Base-by-base conservation (phyloP, 2,329 filamentous ascomycete genomes). In the Aureobasidium sp. region DNA sequence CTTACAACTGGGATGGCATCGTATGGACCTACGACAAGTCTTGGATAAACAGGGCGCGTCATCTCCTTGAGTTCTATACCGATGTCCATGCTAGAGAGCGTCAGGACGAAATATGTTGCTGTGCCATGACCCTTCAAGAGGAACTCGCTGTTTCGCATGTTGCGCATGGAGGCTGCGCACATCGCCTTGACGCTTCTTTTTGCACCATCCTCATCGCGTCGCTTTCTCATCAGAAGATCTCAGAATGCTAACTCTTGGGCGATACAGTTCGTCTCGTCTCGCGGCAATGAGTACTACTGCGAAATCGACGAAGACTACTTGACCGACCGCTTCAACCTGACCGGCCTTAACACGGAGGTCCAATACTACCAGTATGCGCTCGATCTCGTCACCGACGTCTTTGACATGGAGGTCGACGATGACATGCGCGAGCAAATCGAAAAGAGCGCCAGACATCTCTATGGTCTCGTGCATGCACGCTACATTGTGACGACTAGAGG, bases 221-320 rank as follows among this genome's bases (percentile, higher is more conserved):
- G 3, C 9, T 24, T 42, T 40, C 48, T 54, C 24, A 64, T 56
- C 39, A 47, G 44, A 42, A 35, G 47, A 8, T 40, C 14, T 8
- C 39, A 22, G 39, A 49, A 49, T 15, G 19, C 56, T 60, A 12
- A 60, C 57, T 39, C 27, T 5, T 35, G 6, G 12, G 6, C 19
- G 17, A 50, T n/a, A 54, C 72, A 99, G 94, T 99, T 99, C 75
- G 97, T 97, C 70, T 97, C 93, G 5, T 96, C 92, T 6, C 85
- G 94, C 61, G 94, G 94, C 67, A 97, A 99, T 77, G 94, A 99
- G 75, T 99, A 99, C 78, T 99, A 97, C 72, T 99, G 94, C 83
- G 94, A 99, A 74, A 97, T 99, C 70, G 94, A 99, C 76, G 94
- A 99, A 75, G 94, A 99, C 71, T 99, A 99, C 76, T 83, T 99